Percentiles rank a stretch among this genome's conserved stretches.
phyloP scores from a whole-genome alignment of 1,284 basidiomycete species.

The Rhodotorula mucilaginosa region DNA sequence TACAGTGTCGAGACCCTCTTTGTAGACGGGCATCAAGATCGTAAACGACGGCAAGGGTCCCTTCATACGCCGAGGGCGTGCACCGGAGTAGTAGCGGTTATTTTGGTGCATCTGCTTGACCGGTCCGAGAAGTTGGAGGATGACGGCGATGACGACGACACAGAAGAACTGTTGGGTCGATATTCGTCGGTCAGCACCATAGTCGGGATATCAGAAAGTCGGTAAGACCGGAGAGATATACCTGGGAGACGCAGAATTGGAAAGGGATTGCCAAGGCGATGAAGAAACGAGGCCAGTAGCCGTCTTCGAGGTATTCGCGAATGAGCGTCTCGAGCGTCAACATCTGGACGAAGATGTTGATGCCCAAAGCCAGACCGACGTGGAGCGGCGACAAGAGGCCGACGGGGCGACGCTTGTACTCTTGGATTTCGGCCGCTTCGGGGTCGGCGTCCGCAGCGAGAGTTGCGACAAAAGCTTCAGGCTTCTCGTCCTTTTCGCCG shows the following conservation, averaged over 20 bases:
- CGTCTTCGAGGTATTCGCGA: slow-evolving; percentile 66
- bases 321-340: slow-evolving; percentile 52
- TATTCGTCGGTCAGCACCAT: neutral
- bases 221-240: neutral
- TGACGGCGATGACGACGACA: slow-evolving; percentile 48
- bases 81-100: slow-evolving; percentile 24
- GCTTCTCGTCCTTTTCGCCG: neutral
- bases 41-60: slow-evolving; percentile 28
- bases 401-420: slow-evolving; percentile 12
- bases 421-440: neutral
- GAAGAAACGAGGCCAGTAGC: slow-evolving; percentile 61
- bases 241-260: slow-evolving; percentile 60
- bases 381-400: slow-evolving; percentile 23
- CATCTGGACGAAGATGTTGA: slow-evolving; percentile 24
- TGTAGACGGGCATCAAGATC: slow-evolving; percentile 52
- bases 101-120: slow-evolving; percentile 20
- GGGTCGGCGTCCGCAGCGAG: neutral
- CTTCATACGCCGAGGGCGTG: slow-evolving; percentile 16
- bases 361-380: slow-evolving; percentile 28
- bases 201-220: slow-evolving; percentile 46
- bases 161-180: slow-evolving; percentile 49
- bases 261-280: slow-evolving; percentile 65
- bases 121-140: slow-evolving; percentile 23
- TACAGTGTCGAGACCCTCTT: slow-evolving; percentile 49
- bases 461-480: neutral